These are phyloP conservation scores for Phylloporus sp. DNA, from an alignment of 768 basidiomycete genomes.

Conservation along the genomic window DNA sequence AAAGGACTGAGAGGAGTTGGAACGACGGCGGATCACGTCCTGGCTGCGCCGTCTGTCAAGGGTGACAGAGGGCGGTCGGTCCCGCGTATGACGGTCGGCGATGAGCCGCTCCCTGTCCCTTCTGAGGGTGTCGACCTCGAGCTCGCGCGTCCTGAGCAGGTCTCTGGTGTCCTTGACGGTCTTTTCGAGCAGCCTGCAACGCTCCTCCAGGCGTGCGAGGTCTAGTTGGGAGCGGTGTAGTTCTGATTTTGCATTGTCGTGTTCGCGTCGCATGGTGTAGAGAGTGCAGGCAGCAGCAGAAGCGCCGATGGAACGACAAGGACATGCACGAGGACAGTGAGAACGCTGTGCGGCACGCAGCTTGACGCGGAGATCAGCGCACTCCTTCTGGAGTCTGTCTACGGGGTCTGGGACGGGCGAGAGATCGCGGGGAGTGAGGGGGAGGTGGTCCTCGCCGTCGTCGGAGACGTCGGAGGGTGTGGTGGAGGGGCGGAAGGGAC, in stretches of 20 bases:
- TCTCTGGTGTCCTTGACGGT: constrained; percentile 64
- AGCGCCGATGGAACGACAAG: constrained; percentile 32
- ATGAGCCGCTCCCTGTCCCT: constrained; percentile 34
- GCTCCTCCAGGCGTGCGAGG: constrained; percentile 54
- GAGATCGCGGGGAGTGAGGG: constrained; percentile 29
- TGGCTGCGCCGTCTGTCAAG: constrained; percentile 30
- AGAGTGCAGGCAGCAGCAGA: constrained; percentile 43
- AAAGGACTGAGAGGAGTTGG: constrained; percentile 29
- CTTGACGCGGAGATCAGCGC: constrained; percentile 44
- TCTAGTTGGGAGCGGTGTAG: constrained; percentile 53
- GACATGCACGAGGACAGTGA: constrained; percentile 29
- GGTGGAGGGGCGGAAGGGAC: constrained; percentile 26
- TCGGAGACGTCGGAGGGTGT: not conserved
- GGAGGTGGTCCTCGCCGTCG: constrained; percentile 28
- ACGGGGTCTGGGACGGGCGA: constrained; percentile 41
- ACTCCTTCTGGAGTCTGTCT: constrained; percentile 37
- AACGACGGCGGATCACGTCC: constrained; percentile 24
- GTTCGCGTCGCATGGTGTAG: constrained; percentile 47
- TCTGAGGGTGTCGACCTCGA: constrained; percentile 55
- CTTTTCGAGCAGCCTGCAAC: constrained; percentile 58
- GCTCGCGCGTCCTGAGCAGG: constrained; percentile 51
- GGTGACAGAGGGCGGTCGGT: constrained; percentile 18
- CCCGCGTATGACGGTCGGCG: constrained; percentile 19
- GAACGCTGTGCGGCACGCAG: constrained; percentile 34
- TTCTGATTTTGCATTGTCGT: constrained; percentile 53